These are phyloP conservation scores for Meyerozyma carpophila DNA, from an alignment of 1,139 yeast species.

Conservation along the genomic window DNA sequence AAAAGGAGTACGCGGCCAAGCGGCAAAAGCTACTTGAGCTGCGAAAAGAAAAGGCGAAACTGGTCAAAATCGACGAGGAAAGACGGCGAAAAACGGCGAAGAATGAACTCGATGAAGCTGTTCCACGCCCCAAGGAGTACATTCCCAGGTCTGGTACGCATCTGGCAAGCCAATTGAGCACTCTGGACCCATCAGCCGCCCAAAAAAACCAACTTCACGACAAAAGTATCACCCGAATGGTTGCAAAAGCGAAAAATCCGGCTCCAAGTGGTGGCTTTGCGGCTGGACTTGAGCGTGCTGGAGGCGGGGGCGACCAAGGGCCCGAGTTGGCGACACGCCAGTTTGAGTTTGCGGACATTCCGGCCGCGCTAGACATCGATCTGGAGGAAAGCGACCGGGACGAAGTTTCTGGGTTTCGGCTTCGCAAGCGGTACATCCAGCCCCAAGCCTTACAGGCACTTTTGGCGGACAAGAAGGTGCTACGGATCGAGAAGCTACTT, in stretches of 20 bases:
- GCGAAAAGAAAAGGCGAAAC: constrained; percentile 7
- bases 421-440: constrained; percentile 37
- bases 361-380: constrained; percentile 5
- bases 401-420: constrained; percentile 11
- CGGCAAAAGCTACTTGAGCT: constrained; percentile 13
- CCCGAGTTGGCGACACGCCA: constrained; percentile 13
- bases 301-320: constrained; percentile 3
- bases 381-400: constrained; percentile 11
- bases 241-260: background rate
- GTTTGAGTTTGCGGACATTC: constrained; percentile 15
- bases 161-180: no score
- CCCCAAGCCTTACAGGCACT: constrained; percentile 20
- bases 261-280: background rate
- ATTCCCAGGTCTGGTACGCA: no score
- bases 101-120: background rate
- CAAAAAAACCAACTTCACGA: background rate
- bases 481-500: constrained; percentile 52
- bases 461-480: constrained; percentile 43
- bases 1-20: constrained; percentile 17
- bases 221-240: background rate
- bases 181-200: background rate
- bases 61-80: background rate
- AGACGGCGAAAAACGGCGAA: background rate
- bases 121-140: no score
- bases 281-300: constrained; percentile 6